Base-by-base conservation (phyloP, 768 basidiomycete species). In the Hirschioporus abietinus region DNA sequence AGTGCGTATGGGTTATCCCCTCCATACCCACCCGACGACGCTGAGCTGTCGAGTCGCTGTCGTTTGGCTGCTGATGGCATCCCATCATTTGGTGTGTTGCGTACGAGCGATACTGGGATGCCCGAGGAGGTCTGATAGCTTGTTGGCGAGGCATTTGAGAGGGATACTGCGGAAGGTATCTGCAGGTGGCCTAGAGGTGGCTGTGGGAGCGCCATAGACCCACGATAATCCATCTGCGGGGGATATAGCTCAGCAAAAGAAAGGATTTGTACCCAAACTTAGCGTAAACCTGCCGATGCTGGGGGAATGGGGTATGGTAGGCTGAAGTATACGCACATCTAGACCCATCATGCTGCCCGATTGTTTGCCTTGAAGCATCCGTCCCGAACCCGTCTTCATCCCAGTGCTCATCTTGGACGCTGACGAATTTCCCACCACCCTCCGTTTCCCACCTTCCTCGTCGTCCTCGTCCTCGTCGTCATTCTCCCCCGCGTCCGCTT, bases 381-480 rank as follows among this genome's bases (percentile, higher is more conserved):
- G 24, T 34, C 60, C 60, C 30, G 60, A 61, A 17, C 23, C 20
- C 15, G 42, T 15, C 42, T 52, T 52, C 12, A 52, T 52, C 12
- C 42, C 42, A 10, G 5, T 20, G 20, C 42, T 20, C 6, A 52
- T 52, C 42, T 61, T 61, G 15, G 60, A 25, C 5, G 15, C 60
- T 15, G 25, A 64, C 57, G 25, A 52, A 30, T 30, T 69, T 77
- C 76, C 61, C 66, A 52, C 8, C 63, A 70, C 66, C 35, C 67
- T 1, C 62, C 67, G n/a, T 72, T 75, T 15, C 77, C 76, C 52
- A 58, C 74, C 77, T 18, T 76, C 75, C 34, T 76, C 74, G 10
- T 66, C 52, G 36, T 59, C 78, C 18, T 74, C 76, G 17, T 78
- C 81, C 12, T 78, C 78, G 58, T 78, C 82, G 7, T 77, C 82